Evolutionary conservation across 2,329 filamentous ascomycete species (phyloP), one percentile per base, ranked within the genome.

Genomic region (Talaromyces sp.): DNA sequence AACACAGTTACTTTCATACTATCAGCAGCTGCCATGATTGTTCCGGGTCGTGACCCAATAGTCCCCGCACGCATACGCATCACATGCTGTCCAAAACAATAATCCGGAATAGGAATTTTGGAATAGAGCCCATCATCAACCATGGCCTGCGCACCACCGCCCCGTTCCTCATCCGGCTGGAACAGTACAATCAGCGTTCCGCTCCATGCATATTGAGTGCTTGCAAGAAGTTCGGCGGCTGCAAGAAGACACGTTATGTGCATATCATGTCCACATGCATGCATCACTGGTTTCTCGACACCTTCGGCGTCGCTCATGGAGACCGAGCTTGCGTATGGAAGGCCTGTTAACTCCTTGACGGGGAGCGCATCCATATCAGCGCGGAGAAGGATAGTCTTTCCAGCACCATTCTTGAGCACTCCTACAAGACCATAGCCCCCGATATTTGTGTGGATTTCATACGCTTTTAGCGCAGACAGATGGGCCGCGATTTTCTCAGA

Each of bases 101-200:
- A 75, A 69, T 88, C 85, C 0, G 86, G 86, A 3, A 82, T 71
- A 0, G 85, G 85, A 8, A 87, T 70, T 73, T 79, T 68, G 68
- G 73, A 72, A 79, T 76, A 87, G 50, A 88, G 75, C 0, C 86
- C 85, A 69, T 86, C 85, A 49, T 85, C 82, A 3, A 89, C 79
- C 86, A 89, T 89, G 27, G 86, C 77, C 73, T 83, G 82, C 0
- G 89, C 89, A 0, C 89, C 89, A 0, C 79, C 81, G 0, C 84
- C 87, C 1, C 84, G 80, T 73, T 91, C 89, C 72, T 91, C 89
- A 1, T 85, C 84, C 0, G 89, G 89, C 70, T 91, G 89, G 73
- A 91, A 91, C 2, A 87, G 74, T 7, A 89, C 73, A 5, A 91
- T 76, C 22, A 91, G 69, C 0, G 87, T 90, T 0, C 89, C 89